Evolutionary conservation across 2,329 filamentous ascomycete species (phyloP).

Genomic region (Ustulina deusta): DNA sequence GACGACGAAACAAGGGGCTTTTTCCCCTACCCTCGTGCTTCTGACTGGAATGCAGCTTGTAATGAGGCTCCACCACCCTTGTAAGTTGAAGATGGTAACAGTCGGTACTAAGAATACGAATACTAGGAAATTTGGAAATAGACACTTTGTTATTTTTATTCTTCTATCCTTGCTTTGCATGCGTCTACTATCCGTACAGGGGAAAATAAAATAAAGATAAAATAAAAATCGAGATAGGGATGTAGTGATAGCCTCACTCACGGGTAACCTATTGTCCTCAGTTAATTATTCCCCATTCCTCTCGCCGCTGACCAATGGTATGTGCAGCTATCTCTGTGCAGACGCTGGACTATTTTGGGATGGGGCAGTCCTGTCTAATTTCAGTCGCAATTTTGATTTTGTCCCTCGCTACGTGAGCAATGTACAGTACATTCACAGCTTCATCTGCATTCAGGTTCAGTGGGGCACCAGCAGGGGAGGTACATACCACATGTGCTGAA

Average conservation of each 20-base stretch:
- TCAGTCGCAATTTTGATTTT: slow-evolving; percentile 45
- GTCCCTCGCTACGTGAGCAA: slow-evolving; percentile 41
- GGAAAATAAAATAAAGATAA: background rate
- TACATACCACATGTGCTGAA: slow-evolving; percentile 38
- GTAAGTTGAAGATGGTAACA: slow-evolving; percentile 17
- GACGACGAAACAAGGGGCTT: slow-evolving; percentile 16
- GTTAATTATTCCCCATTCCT: slow-evolving; percentile 19
- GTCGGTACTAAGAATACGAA: background rate
- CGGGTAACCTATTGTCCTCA: slow-evolving; percentile 10
- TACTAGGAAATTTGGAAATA: background rate
- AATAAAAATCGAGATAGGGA: background rate
- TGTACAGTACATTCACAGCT: slow-evolving; percentile 44
- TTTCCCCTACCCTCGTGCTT: slow-evolving; percentile 16
- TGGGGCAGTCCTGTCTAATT: slow-evolving; percentile 46
- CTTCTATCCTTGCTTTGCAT: background rate
- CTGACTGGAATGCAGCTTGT: slow-evolving; percentile 22
- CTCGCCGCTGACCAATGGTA: slow-evolving; percentile 30
- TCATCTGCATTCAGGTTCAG: slow-evolving; percentile 19
- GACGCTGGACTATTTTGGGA: slow-evolving; percentile 45
- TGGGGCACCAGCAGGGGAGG: slow-evolving; percentile 14
- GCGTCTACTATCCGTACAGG: background rate
- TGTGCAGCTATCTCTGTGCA: slow-evolving; percentile 21
- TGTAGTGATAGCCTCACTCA: slow-evolving; percentile 2
- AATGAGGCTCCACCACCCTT: slow-evolving; percentile 40
- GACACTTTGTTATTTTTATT: background rate